Evolutionary conservation across 202 grass and related monocot genomes (phyloP).

Genomic region (Elaeis oleifera): DNA sequence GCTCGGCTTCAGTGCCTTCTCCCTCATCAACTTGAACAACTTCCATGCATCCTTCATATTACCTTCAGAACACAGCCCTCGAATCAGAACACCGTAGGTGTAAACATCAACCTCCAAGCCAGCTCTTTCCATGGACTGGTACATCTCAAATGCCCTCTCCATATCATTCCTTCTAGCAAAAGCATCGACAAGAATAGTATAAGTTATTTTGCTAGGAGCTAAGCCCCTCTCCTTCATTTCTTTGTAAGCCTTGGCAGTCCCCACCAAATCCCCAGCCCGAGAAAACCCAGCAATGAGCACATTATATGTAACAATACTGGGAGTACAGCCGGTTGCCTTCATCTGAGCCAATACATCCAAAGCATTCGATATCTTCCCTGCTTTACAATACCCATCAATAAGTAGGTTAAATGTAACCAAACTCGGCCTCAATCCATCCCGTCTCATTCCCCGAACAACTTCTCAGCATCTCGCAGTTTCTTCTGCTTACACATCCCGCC

Average conservation of each 20-base stretch:
- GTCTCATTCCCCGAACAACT: constrained; percentile 39
- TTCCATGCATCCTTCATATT: constrained; percentile 74
- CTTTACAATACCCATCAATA: constrained; percentile 42
- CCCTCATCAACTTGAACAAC: constrained; percentile 39
- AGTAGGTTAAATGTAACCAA: constrained; percentile 63
- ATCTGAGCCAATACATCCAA: constrained; percentile 43
- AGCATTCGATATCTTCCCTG: constrained; percentile 46
- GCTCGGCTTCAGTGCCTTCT: constrained; percentile 38
- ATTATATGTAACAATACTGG: constrained; percentile 54
- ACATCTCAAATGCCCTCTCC: constrained; percentile 44
- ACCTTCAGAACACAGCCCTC: constrained; percentile 43
- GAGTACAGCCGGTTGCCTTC: constrained; percentile 30
- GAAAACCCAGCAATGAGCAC: constrained; percentile 42
- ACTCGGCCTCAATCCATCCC: constrained; percentile 39
- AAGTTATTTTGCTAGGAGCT: constrained; percentile 50
- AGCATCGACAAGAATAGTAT: constrained; percentile 59
- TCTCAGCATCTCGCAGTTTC: constrained; percentile 24
- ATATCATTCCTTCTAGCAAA: constrained; percentile 50
- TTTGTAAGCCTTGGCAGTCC: constrained; percentile 29
- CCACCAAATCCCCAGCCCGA: constrained; percentile 38
- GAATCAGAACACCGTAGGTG: constrained; percentile 44
- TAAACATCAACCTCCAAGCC: constrained; percentile 49
- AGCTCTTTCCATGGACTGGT: constrained; percentile 35
- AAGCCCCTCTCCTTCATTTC: constrained; percentile 59
- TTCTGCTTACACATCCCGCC: constrained; percentile 32